Percentiles rank a stretch among this genome's conserved stretches.
Evolutionary conservation across 225 moss, liverwort and hornwort species (phyloP).

Genomic region (Asterella californica): DNA sequence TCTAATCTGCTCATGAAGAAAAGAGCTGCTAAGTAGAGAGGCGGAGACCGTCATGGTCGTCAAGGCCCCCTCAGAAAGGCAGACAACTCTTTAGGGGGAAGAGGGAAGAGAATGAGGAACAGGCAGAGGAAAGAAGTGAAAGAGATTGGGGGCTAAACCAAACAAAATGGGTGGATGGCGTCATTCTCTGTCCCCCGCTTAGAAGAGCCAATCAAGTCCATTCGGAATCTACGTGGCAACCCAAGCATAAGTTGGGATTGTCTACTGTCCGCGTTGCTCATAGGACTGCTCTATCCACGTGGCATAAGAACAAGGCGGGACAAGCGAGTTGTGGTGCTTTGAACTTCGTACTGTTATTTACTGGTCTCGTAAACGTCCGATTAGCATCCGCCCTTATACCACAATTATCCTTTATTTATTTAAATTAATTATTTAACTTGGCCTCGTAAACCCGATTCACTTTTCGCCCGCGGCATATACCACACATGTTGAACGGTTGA

Average conservation of each 20-base stretch:
- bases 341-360: too few relatives aligned
- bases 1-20: not conserved
- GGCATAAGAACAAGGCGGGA: not conserved
- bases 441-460: too few relatives aligned
- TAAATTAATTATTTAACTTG: too few relatives aligned
- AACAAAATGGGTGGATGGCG: conserved; percentile 17
- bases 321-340: not conserved
- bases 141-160: not conserved
- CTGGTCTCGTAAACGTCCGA: too few relatives aligned
- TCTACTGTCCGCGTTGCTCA: not conserved
- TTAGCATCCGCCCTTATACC: too few relatives aligned
- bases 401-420: too few relatives aligned
- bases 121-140: not conserved
- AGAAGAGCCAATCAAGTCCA: not conserved
- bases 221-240: not conserved
- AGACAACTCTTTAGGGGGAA: not conserved
- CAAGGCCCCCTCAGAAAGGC: not conserved
- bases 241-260: not conserved
- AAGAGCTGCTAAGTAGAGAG: not conserved
- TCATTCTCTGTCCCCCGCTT: not conserved
- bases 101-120: not conserved
- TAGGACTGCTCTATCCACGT: not conserved
- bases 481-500: too few relatives aligned
- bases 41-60: not conserved
- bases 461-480: too few relatives aligned